Evolutionary conservation across 1,139 yeast species (phyloP), one percentile per base, ranked within the genome.

Genomic region (Pichia inconspicua): DNA sequence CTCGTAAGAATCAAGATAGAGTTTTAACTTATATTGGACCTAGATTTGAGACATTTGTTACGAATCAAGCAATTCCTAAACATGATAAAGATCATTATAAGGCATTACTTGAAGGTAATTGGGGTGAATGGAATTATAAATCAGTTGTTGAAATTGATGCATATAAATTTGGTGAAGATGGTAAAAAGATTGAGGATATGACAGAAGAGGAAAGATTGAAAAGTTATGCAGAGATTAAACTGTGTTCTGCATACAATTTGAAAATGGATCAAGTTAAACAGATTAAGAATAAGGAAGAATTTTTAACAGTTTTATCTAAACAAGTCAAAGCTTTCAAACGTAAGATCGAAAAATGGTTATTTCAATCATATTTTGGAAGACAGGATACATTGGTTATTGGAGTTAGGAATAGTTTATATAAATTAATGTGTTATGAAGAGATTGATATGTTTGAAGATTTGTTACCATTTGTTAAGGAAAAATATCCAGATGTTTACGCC

Each of bases 101-200:
- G 44, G 25, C 44, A 6, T 38, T 57, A 35, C 34, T 46, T 11
- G 40, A 37, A 7, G 52, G 57, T 0, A 41, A 45, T 27, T 49
- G 47, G 27, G 55, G 53, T 5, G 44, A 42, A 17, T 48, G 48
- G 47, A 34, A 39, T 2, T 50, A 41, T 32, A 43, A 47, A 31
- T 48, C 54, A 3, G 53, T 53, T 14, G 53, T 42, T 40, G 55
- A 55, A 39, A 41, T 57, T 27, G 57, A 51, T 46, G 47, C 48
- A 14, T 44, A 35, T 11, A 47, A 36, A 17, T 32, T 38, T 10
- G 34, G 41, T 25, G 39, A 43, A 19, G 10, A 31, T 14, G 32
- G 22, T 6, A 25, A 30, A 9, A 19, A 40, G 7, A 34, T 40
- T 19, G 44, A 42, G n/a, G 41, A 49, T 28, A 42, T 42, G 45